Evolutionary conservation across 495 filamentous ascomycete genomes (phyloP).

Genomic region (Penicillium angulare): DNA sequence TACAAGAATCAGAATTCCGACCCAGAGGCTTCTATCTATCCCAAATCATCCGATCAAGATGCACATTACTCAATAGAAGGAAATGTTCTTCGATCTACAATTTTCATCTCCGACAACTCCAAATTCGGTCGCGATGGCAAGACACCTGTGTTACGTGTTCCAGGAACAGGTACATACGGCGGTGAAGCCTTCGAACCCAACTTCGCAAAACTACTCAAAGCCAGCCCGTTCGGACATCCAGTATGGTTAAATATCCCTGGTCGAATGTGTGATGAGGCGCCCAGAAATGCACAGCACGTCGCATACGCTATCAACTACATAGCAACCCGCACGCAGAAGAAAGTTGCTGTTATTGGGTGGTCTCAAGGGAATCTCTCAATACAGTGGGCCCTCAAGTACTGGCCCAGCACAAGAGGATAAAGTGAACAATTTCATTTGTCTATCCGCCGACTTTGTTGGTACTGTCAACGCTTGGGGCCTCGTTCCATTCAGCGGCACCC

Average conservation of each 20-base stretch:
- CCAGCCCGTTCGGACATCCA: slow-evolving; percentile 32
- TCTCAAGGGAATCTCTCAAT: slow-evolving; percentile 46
- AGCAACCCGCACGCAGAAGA: slow-evolving; percentile 22
- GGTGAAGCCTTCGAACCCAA: slow-evolving; percentile 37
- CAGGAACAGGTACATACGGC: slow-evolving; percentile 43
- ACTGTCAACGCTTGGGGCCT: neutral
- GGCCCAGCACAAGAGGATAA: slow-evolving; percentile 26
- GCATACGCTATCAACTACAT: slow-evolving; percentile 49
- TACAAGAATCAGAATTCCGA: slow-evolving; percentile 10
- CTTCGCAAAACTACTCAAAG: slow-evolving; percentile 41
- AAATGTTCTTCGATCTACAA: slow-evolving; percentile 31
- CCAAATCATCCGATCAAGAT: slow-evolving; percentile 28
- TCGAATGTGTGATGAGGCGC: slow-evolving; percentile 29
- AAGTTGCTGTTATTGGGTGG: slow-evolving; percentile 46
- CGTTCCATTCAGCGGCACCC: neutral
- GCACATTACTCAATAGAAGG: slow-evolving; percentile 45
- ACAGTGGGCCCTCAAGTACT: slow-evolving; percentile 56
- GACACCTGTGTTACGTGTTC: slow-evolving; percentile 44
- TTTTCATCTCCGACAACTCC: slow-evolving; percentile 44
- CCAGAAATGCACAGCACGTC: slow-evolving; percentile 42
- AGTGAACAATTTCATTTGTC: neutral
- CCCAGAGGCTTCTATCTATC: slow-evolving; percentile 18
- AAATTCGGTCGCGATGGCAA: slow-evolving; percentile 28
- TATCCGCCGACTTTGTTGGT: neutral
- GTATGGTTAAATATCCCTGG: slow-evolving; percentile 53